Base-by-base conservation (phyloP, 148 eudicot species). In the Vaccinium vitisidaea region DNA sequence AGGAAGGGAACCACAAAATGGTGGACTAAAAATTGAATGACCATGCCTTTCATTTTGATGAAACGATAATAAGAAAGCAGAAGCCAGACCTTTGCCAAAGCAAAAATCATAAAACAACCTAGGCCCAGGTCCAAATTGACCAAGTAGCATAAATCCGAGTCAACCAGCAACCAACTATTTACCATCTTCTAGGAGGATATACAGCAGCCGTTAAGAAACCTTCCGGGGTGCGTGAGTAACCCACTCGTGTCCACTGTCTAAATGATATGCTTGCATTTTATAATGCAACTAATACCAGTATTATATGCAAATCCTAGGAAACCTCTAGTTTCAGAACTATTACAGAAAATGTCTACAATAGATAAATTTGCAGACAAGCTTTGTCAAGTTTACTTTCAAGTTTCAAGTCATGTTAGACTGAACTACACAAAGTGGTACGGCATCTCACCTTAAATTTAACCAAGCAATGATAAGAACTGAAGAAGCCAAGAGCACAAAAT, bases 371-470 rank as follows among this genome's bases (percentile, higher is more conserved):
- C 25, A 5, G n/a, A 32, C 48, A 14, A 19, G 46, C 25, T 75
- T 75, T 32, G 39, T 36, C 11, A 48, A 46, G 6, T 77, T 43
- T 48, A 15, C 6, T 2, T 80, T 43, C 46, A 36, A 71, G 18
- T 53, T 36, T 82, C 32, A 36, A 71, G 18, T 53, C 78, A 52
- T 70, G 2, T 8, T 63, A 23, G n/a, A 50, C 46, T 76, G 39
- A 43, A 48, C 69, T 77, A 32, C 52, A 43, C 5, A 70, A 48
- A 50, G 5, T 8, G 15, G 48, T 30, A 65, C 70, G 55, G 52
- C 84, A 85, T 61, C 89, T 86, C 80, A 95, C 98, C 99, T 95
- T 87, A 97, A 85, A 88, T 97, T 97, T 27, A 95, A 93, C 99
- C 99, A 97, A 80, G 99, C 85, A 77, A 97, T 92, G 83, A 97